Percentiles rank a stretch among this genome's conserved stretches.
These are phyloP conservation scores for Colletotrichum magnum DNA, from an alignment of 2,329 filamentous ascomycete species.

Conservation along the genomic window DNA sequence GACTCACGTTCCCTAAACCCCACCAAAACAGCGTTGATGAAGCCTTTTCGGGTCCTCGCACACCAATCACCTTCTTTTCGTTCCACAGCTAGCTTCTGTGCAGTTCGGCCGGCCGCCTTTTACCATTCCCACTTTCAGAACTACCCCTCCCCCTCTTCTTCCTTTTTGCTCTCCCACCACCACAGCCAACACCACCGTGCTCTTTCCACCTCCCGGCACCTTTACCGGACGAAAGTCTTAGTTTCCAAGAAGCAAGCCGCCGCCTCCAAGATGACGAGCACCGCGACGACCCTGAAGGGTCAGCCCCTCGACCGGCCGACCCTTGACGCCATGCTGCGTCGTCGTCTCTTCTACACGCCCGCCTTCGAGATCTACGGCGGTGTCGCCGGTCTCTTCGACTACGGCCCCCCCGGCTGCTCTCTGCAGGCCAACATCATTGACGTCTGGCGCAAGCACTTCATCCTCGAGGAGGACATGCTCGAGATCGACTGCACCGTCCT, in stretches of 20 bases:
- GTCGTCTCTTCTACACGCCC: conserved; percentile 94
- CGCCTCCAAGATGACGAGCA: conserved; percentile 60
- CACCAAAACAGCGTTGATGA: conserved; percentile 40
- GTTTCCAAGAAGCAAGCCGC: conserved; percentile 25
- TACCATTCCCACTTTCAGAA: conserved; percentile 33
- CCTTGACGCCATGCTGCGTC: conserved; percentile 88
- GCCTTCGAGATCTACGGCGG: conserved; percentile 97
- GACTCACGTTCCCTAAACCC: conserved; percentile 40
- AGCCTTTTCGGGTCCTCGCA: conserved; percentile 39
- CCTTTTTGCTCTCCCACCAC: conserved; percentile 24
- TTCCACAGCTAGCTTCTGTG: conserved; percentile 42
- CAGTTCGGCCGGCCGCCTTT: conserved; percentile 41
- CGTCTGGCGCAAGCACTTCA: conserved; percentile 92
- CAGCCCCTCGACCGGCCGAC: conserved; percentile 87
- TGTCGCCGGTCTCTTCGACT: conserved; percentile 91
- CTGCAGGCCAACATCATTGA: conserved; percentile 91
- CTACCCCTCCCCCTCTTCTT: conserved; percentile 40
- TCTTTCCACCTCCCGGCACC: conserved; percentile 34
- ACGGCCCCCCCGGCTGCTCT: conserved; percentile 89
- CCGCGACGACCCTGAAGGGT: conserved; percentile 85
- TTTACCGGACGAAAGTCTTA: conserved; percentile 34
- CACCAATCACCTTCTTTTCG: conserved; percentile 41
- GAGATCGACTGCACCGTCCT: conserved; percentile 95
- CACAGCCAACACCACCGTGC: conserved; percentile 25
- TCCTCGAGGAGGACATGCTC: conserved; percentile 94